These are phyloP conservation scores for Hysterium pulicare DNA, from an alignment of 2,329 filamentous ascomycete species.

Conservation along the genomic window DNA sequence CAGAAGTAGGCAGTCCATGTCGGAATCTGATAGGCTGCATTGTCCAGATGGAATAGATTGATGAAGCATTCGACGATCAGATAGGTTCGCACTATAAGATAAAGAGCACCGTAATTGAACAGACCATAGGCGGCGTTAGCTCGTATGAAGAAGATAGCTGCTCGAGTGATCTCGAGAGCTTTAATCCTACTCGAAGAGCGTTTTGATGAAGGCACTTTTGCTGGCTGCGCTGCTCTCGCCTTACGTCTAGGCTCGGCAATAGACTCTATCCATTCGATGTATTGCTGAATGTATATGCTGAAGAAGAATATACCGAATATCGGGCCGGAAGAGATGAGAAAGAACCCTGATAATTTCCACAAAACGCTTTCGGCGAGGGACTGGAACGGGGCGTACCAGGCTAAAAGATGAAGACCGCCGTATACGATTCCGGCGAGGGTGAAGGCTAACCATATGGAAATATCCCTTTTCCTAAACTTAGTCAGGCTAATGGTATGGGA, in stretches of 20 bases:
- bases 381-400: constrained; percentile 20
- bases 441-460: too few species aligned
- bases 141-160: neutral
- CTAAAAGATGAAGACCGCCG: constrained; percentile 17
- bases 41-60: constrained; percentile 11
- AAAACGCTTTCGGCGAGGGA: constrained; percentile 5
- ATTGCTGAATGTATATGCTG: too few species aligned
- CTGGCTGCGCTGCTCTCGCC: too few species aligned
- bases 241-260: too few species aligned
- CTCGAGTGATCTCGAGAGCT: too few species aligned
- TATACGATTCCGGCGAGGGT: constrained; percentile 9
- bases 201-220: too few species aligned
- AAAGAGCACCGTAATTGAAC: constrained; percentile 15
- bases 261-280: too few species aligned
- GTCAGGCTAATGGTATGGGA: too few species aligned
- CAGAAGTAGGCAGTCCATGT: constrained; percentile 15
- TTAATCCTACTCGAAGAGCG: too few species aligned
- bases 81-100: constrained; percentile 9
- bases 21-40: constrained; percentile 12
- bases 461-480: too few species aligned
- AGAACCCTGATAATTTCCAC: constrained; percentile 13
- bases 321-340: constrained; percentile 5
- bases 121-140: constrained; percentile 12
- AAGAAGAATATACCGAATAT: too few species aligned
- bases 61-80: constrained; percentile 19